These are phyloP conservation scores for Phytophthora pluvialis DNA, from an alignment of 352 stramenopile genomes.

Conservation along the genomic window DNA sequence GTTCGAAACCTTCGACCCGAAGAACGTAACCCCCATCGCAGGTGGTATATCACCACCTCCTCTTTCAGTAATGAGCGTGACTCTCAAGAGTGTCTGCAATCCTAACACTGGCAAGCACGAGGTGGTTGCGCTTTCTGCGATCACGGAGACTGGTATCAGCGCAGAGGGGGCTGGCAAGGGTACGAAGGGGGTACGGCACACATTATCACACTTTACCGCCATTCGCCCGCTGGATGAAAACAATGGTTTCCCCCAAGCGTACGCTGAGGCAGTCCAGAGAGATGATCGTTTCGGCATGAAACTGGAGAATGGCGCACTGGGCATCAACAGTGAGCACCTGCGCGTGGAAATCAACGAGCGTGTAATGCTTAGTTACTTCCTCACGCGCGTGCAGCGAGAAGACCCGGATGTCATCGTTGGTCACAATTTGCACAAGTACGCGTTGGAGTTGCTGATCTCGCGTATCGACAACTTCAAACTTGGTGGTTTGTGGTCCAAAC, in stretches of 20 bases:
- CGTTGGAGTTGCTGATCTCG: constrained; percentile 97
- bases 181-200: constrained; percentile 40
- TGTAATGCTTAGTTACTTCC: constrained; percentile 87
- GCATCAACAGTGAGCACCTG: constrained; percentile 60
- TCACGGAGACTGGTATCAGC: constrained; percentile 81
- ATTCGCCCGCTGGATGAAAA: constrained; percentile 81
- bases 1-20: constrained; percentile 92
- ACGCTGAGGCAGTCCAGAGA: constrained; percentile 51
- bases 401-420: constrained; percentile 99
- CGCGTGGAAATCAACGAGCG: constrained; percentile 85
- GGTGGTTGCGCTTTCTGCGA: constrained; percentile 88
- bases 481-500: constrained; percentile 81
- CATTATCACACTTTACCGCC: constrained; percentile 80
- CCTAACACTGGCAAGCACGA: constrained; percentile 96
- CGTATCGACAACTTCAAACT: constrained; percentile 94
- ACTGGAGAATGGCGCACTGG: constrained; percentile 35
- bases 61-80: constrained; percentile 96
- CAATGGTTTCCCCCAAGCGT: constrained; percentile 62
- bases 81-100: constrained; percentile 98
- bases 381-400: constrained; percentile 93
- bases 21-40: constrained; percentile 88
- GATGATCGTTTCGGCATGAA: constrained; percentile 73
- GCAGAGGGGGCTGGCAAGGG: constrained; percentile 58
- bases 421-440: constrained; percentile 99
- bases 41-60: constrained; percentile 84